A percentile compares a stretch with the other conserved stretches of the same genome.
Conservation (phyloP, 2,329 filamentous ascomycete species). For the Coleophoma crateriformis region DNA sequence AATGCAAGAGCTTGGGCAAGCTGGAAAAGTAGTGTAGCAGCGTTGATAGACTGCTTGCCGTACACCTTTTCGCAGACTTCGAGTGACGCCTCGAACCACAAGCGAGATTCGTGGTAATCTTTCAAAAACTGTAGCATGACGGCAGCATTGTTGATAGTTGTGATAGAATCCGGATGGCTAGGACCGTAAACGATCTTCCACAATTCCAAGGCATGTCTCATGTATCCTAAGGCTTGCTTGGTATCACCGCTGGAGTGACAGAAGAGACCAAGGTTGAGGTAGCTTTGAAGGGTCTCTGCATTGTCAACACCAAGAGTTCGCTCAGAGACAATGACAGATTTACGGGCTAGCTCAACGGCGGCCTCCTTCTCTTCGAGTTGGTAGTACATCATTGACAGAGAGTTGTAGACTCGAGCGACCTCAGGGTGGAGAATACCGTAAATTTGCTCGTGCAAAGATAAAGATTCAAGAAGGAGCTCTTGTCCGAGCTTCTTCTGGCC, state of each 20-base stretch:
- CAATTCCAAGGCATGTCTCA: conserved; percentile 86
- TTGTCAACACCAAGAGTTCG: conserved; percentile 91
- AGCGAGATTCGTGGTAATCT: conserved; percentile 86
- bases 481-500: conserved; percentile 94
- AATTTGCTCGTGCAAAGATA: conserved; percentile 96
- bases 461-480: conserved; percentile 89
- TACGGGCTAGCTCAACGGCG: conserved; percentile 90
- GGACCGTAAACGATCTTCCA: conserved; percentile 97
- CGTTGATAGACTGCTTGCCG: conserved; percentile 84
- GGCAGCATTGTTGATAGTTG: conserved; percentile 96
- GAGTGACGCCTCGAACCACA: conserved; percentile 95
- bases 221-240: conserved; percentile 77
- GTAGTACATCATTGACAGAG: conserved; percentile 92
- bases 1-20: conserved; percentile 90
- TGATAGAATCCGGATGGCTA: conserved; percentile 95
- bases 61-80: conserved; percentile 85
- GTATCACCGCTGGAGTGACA: conserved; percentile 91
- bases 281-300: conserved; percentile 88
- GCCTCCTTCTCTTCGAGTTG: conserved; percentile 97
- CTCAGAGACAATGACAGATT: conserved; percentile 94
- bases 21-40: conserved; percentile 93
- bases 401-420: conserved; percentile 92
- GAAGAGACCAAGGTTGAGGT: conserved; percentile 92
- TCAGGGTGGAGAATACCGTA: conserved; percentile 97
- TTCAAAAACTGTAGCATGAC: conserved; percentile 98